Percentiles rank a stretch among this genome's conserved stretches.
Conservation (phyloP, 768 basidiomycete genomes). For the Trametes gibbosa region DNA sequence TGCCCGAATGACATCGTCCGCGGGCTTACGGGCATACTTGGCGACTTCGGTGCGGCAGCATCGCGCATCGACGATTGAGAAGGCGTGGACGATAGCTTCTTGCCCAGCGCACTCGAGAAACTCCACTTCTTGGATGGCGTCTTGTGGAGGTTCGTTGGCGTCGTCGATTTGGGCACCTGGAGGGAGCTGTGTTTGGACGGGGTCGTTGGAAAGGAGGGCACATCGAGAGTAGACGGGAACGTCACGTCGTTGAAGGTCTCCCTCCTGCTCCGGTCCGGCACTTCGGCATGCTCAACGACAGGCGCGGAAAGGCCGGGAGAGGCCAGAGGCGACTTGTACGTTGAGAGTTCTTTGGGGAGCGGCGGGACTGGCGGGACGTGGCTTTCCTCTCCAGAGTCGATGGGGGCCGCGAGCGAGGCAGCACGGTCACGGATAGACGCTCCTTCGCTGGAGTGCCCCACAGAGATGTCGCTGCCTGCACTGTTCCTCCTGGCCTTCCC, state of each 20-base stretch:
- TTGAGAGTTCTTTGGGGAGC: constrained; percentile 85
- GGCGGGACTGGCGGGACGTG: constrained; percentile 92
- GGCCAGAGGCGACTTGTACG: constrained; percentile 68
- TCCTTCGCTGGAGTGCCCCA: constrained; percentile 67
- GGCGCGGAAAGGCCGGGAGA: constrained; percentile 49
- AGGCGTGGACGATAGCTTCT: constrained; percentile 67
- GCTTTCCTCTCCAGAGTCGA: constrained; percentile 58
- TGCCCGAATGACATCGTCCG: constrained; percentile 66
- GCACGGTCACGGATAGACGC: constrained; percentile 65
- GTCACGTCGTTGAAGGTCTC: constrained; percentile 46
- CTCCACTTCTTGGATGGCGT: constrained; percentile 97
- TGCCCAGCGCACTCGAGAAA: constrained; percentile 81
- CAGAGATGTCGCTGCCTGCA: constrained; percentile 82
- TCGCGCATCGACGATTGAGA: constrained; percentile 54
- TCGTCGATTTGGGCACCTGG: constrained; percentile 27
- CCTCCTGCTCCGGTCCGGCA: constrained; percentile 34
- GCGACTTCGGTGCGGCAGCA: constrained; percentile 40
- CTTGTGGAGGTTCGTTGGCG: constrained; percentile 43
- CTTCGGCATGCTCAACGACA: constrained; percentile 43
- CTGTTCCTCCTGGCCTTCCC: constrained; percentile 71
- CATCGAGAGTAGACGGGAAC: constrained; percentile 51
- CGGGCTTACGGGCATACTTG: constrained; percentile 62
- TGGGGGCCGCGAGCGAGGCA: constrained; percentile 55
- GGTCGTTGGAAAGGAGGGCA: constrained; percentile 39
- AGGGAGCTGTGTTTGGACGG: constrained; percentile 28